Conservation (phyloP, 139 green algal genomes). For the Diplosphaera chodatii region DNA sequence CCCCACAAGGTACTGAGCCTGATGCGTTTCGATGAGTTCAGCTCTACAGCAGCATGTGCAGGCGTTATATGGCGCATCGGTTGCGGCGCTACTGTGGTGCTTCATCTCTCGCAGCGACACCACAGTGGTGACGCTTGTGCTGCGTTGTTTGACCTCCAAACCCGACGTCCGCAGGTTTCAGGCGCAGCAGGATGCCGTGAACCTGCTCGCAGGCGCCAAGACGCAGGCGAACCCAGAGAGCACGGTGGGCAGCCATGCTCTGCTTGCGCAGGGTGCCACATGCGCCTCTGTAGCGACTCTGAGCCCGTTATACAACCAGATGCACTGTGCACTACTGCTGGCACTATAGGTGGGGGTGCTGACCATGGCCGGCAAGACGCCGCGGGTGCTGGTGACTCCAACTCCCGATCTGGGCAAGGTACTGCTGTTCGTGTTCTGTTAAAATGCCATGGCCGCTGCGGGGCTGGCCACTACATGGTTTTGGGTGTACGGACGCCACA, state of each 20-base stretch:
- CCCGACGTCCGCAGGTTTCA: slow-evolving; percentile 18
- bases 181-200: slow-evolving; percentile 94
- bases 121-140: no score
- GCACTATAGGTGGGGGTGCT: slow-evolving; percentile 77
- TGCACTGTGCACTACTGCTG: no score
- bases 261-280: not conserved
- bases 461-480: no score
- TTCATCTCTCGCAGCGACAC: no score
- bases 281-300: no score
- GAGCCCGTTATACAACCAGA: no score
- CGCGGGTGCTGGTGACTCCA: slow-evolving; percentile 91
- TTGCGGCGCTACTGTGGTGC: slow-evolving; percentile 16
- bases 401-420: slow-evolving; percentile 91
- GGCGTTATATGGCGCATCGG: no score
- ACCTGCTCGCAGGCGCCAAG: slow-evolving; percentile 94
- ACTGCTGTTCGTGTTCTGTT: no score
- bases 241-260: slow-evolving; percentile 32
- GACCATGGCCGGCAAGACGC: slow-evolving; percentile 91
- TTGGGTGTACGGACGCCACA: no score
- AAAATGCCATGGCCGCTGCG: no score
- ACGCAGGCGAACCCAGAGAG: slow-evolving; percentile 96
- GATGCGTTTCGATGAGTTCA: no score
- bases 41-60: no score
- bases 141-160: not conserved
- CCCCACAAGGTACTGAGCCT: slow-evolving; percentile 84